Percentiles rank a stretch among this genome's conserved stretches.
Conservation (phyloP, 495 filamentous ascomycete species). For the Sphaerosporella brunnea region DNA sequence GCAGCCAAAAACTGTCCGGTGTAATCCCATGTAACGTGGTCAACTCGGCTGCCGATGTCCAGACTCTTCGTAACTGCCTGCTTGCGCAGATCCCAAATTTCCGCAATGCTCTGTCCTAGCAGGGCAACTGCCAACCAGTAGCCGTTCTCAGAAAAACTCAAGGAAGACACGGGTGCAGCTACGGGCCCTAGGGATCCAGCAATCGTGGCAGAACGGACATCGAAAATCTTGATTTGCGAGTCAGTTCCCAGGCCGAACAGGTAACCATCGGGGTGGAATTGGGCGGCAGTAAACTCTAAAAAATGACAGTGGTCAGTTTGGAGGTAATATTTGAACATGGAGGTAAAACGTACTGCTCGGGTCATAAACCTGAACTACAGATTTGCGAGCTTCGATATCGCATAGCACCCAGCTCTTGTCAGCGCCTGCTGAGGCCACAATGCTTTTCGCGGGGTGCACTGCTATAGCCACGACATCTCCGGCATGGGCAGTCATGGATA, state of each 20-base stretch:
- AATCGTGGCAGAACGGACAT: conserved; percentile 52
- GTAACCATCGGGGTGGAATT: conserved; percentile 91
- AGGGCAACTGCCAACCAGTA: conserved; percentile 73
- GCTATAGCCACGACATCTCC: conserved; percentile 61
- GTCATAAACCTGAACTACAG: conserved; percentile 59
- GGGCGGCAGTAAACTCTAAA: conserved; percentile 54
- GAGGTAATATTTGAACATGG: no score
- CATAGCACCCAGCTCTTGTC: conserved; percentile 93
- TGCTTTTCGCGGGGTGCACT: conserved; percentile 65
- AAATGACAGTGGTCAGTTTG: no score
- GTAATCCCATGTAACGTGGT: conserved; percentile 73
- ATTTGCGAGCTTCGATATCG: conserved; percentile 48
- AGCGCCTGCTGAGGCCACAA: conserved; percentile 70
- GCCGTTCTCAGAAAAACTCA: conserved; percentile 94
- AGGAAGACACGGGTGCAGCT: conserved; percentile 45
- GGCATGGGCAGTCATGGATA: conserved; percentile 56
- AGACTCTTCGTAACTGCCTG: conserved; percentile 57
- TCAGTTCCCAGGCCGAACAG: conserved; percentile 68
- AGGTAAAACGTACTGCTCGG: conserved; percentile 49
- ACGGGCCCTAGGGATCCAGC: conserved; percentile 50
- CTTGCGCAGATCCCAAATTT: conserved; percentile 83
- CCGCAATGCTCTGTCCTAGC: conserved; percentile 53
- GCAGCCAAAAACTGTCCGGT: conserved; percentile 82
- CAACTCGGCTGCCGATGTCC: conserved; percentile 59
- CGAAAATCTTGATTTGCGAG: conserved; percentile 69